Evolutionary conservation across 306 rosid genomes (phyloP).

Genomic region (Quercus glauca): DNA sequence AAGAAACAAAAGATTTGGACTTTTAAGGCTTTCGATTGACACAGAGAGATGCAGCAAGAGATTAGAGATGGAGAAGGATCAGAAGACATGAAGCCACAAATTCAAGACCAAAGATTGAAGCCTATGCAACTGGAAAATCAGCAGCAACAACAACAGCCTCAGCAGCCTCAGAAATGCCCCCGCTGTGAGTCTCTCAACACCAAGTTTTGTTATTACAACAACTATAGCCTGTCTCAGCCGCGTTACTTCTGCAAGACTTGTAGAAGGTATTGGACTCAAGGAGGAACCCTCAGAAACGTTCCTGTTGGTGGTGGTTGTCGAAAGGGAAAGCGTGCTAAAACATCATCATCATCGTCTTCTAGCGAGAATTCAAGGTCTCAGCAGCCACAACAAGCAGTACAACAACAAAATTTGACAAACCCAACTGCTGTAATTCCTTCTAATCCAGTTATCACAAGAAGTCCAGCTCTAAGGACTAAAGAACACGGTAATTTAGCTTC

Average conservation of each 20-base stretch:
- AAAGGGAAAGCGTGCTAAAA: conserved; percentile 45
- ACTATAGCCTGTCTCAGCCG: conserved; percentile 63
- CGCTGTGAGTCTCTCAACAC: conserved; percentile 60
- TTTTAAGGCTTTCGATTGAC: too few species aligned
- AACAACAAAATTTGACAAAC: conserved; percentile 16
- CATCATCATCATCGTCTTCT: background rate
- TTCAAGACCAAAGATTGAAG: background rate
- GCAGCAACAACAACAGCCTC: conserved; percentile 21
- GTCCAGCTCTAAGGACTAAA: background rate
- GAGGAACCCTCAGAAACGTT: conserved; percentile 62
- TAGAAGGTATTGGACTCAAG: conserved; percentile 68
- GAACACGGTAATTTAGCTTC: conserved; percentile 4
- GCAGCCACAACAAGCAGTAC: background rate
- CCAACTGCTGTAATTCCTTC: background rate
- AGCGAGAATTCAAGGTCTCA: conserved; percentile 15
- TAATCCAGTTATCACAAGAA: background rate
- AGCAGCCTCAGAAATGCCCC: conserved; percentile 49
- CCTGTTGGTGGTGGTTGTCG: conserved; percentile 62
- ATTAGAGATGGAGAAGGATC: background rate
- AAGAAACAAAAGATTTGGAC: background rate
- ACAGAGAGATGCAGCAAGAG: conserved; percentile 23
- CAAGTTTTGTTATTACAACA: conserved; percentile 69
- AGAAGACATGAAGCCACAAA: background rate
- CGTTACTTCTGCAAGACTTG: conserved; percentile 60
- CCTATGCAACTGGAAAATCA: background rate